Evolutionary conservation across 2,329 filamentous ascomycete species (phyloP), one percentile per base, ranked within the genome.

Genomic region (Pyrenophora tritici-repentis): DNA sequence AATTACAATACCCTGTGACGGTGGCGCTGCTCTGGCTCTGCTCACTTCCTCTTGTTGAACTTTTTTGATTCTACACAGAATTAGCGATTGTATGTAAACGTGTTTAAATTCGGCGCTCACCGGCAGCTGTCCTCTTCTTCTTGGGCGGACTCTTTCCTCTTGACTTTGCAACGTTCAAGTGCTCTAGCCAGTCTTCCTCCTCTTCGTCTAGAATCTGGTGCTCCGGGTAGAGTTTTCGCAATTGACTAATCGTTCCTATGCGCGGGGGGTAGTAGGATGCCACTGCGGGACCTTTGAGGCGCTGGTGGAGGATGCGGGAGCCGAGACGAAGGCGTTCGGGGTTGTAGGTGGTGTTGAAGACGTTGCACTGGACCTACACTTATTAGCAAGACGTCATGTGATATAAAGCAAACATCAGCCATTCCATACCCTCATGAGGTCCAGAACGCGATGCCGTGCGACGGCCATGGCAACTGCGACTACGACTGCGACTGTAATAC

Each of bases 331-430:
- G 75, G 62, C 86, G 80, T 47, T 90, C 82, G 20, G 94, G 94
- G 76, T 99, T 99, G 81, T 86, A 97, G 45, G 87, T 92, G 42
- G 89, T 90, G 68, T 87, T 87, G 81, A 97, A 99, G 78, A 97
- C 85, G 73, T 87, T 85, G 82, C 91, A 96, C 87, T 92, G 91
- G 70, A 84, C 83, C 92, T 97, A 65, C 8, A 5, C 6, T 8
- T 20, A 47, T 67, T 38, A 66, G 47, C 14, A 14, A 3, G 10
- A 9, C 10, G 3, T 6, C 20, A 42, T 18, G 6, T 2, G 16
- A 12, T 6, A 24, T 9, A 24, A 22, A 22, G 7, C 4, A 3
- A 9, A 18, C 10, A 6, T 8, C 43, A 39, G 26, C 6, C 1
- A 36, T 29, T 33, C 37, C 63, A 38, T 75, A 90, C 91, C 87